Base-by-base conservation (phyloP, 2,329 filamentous ascomycete genomes). In the Colletotrichum filicis region DNA sequence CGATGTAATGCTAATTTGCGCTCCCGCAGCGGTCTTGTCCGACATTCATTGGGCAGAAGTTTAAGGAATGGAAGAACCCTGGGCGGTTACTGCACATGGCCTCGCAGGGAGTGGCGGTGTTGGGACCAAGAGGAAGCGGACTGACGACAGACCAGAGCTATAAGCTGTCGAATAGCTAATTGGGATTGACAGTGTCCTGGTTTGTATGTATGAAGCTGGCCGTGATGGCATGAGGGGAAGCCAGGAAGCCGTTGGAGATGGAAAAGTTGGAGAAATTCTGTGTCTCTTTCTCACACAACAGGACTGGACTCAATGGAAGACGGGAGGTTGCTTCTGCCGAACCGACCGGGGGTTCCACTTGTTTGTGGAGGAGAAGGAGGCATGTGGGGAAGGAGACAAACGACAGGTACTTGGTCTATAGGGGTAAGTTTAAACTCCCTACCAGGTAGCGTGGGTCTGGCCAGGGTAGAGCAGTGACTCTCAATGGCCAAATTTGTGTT, bases 1-100 rank as follows among this genome's bases (percentile, higher is more conserved):
- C 57, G 71, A 74, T 74, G 71, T 67, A 71, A 72, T 72, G 49
- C 68, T 56, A 66, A 70, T 65, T 61, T 70, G 66, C 67, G 19
- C 37, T 52, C 35, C 37, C 24, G 60, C 53, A 68, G 71, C 74
- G 71, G 74, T 65, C 71, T 75, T 75, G 58, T 65, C 30, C 62
- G 35, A 55, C 37, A 46, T 56, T 68, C 63, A 75, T 75, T 75
- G 74, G 74, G 60, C 37, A 42, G 37, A 19, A 42, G 37, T 42
- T 42, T 32, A 61, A 49, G 65, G 49, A 53, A 56, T 53, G 4
- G 30, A 46, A 63, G n/a, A 35, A 68, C 61, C 74, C 71, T 61
- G 74, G 74, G 60, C 64, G 14, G 71, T 68, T 66, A 30, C 55
- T 64, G 60, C 63, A 67, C 66, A 46, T 53, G 66, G 61, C 46